A percentile compares a stretch with the other conserved stretches of the same genome.
Evolutionary conservation across 1,284 basidiomycete genomes (phyloP).

Genomic region (Somion occarium): DNA sequence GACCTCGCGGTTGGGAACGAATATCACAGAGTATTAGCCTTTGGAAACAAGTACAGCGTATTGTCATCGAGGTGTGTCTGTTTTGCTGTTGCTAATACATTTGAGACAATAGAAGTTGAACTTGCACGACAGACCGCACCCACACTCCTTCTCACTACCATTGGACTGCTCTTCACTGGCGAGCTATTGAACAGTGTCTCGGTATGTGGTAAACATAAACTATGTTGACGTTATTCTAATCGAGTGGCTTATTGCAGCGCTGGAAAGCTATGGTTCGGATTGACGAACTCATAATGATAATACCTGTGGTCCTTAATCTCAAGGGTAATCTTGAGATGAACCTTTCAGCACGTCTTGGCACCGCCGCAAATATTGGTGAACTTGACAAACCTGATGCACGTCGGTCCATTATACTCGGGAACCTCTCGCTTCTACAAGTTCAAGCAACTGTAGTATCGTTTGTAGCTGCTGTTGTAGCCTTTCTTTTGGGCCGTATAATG

Average conservation of each 20-base stretch:
- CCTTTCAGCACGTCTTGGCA: conserved; percentile 72
- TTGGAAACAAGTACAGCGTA: conserved; percentile 53
- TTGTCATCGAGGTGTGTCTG: conserved; percentile 58
- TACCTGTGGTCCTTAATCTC: conserved; percentile 92
- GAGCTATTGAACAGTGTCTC: conserved; percentile 85
- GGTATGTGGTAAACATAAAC: conserved; percentile 37
- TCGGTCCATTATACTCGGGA: conserved; percentile 73
- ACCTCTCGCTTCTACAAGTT: conserved; percentile 85
- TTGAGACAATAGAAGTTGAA: too few species aligned
- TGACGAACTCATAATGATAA: conserved; percentile 95
- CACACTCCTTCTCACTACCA: conserved; percentile 65
- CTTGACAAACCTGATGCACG: conserved; percentile 72
- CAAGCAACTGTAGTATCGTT: conserved; percentile 91
- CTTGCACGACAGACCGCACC: conserved; percentile 77
- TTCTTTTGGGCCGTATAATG: conserved; percentile 55
- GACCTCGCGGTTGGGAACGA: conserved; percentile 24
- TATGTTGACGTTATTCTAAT: background rate
- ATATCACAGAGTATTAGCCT: conserved; percentile 9
- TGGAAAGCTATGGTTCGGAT: conserved; percentile 89
- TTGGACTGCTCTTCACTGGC: conserved; percentile 82
- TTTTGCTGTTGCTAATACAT: background rate
- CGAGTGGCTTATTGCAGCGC: conserved; percentile 40
- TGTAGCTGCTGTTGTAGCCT: conserved; percentile 78
- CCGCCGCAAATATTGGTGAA: conserved; percentile 82
- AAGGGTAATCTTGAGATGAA: conserved; percentile 98